These are phyloP conservation scores for Nidula microcarpa DNA, from an alignment of 768 basidiomycete species.

Conservation along the genomic window DNA sequence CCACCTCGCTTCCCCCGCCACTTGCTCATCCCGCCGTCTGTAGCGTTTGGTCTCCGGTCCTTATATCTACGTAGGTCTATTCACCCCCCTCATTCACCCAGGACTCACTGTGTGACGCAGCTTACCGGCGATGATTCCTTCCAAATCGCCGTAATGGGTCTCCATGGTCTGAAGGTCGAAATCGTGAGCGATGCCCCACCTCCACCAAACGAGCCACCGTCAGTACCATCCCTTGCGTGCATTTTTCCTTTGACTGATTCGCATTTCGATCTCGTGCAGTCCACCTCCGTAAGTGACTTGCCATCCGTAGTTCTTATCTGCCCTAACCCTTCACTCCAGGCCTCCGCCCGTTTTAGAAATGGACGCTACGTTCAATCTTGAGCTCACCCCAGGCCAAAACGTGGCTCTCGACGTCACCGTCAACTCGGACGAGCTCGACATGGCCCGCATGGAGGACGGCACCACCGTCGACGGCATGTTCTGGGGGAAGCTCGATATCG, in stretches of 20 bases:
- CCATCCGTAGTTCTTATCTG: not conserved
- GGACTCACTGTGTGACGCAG: conserved; percentile 31
- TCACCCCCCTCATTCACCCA: conserved; percentile 1
- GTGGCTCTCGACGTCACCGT: conserved; percentile 80
- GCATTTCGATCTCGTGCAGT: conserved; percentile 20
- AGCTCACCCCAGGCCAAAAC: conserved; percentile 73
- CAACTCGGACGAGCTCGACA: conserved; percentile 80
- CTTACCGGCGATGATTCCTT: conserved; percentile 84
- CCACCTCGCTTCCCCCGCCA: too few species aligned
- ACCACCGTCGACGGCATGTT: conserved; percentile 82
- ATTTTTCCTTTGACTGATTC: conserved; percentile 8
- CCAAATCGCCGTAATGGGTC: conserved; percentile 83
- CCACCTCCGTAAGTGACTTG: conserved; percentile 41
- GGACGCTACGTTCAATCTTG: conserved; percentile 82
- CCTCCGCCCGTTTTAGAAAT: conserved; percentile 79
- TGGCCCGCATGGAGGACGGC: conserved; percentile 90
- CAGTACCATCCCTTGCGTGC: conserved; percentile 37
- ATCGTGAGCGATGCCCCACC: conserved; percentile 85
- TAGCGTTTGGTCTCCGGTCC: conserved; percentile 79
- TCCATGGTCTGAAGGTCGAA: conserved; percentile 80
- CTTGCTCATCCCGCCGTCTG: conserved; percentile 16
- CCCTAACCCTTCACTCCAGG: conserved; percentile 17
- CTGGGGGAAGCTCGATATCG: conserved; percentile 84
- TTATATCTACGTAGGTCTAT: conserved; percentile 70
- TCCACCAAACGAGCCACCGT: conserved; percentile 83